Conservation (phyloP, 805 yeast species). For the Wickerhamiella slavikovae region DNA sequence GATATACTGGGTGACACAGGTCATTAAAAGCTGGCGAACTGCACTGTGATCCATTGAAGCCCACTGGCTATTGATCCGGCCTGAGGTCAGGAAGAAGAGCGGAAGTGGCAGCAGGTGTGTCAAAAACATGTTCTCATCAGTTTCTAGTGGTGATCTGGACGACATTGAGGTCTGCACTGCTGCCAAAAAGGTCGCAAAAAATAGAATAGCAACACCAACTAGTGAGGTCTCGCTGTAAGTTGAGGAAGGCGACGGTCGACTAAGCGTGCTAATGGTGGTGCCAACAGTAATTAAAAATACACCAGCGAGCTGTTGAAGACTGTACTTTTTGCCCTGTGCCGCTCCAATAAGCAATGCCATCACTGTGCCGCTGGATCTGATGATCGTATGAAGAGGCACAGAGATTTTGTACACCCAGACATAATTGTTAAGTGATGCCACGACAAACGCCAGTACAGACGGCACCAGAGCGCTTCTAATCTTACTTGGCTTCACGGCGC, state of each 20-base stretch:
- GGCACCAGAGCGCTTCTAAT: conserved; percentile 15
- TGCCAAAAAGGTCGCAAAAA: conserved; percentile 28
- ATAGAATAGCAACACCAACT: conserved; percentile 23
- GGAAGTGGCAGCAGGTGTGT: conserved; percentile 37
- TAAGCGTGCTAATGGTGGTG: conserved; percentile 24
- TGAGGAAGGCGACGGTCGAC: conserved; percentile 4
- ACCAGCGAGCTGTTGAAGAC: conserved; percentile 26
- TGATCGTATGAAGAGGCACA: conserved; percentile 45
- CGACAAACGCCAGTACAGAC: conserved; percentile 29
- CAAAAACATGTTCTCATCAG: conserved; percentile 49
- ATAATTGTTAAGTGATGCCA: conserved; percentile 34
- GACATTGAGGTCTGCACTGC: conserved; percentile 39
- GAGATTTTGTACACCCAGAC: conserved; percentile 38
- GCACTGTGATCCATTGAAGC: background rate
- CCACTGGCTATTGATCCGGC: conserved; percentile 18
- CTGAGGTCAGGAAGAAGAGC: conserved; percentile 23
- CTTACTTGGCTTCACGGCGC: background rate
- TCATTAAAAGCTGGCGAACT: conserved; percentile 19
- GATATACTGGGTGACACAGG: conserved; percentile 32
- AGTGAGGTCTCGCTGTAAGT: conserved; percentile 2
- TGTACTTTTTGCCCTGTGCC: conserved; percentile 27
- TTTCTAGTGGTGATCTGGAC: conserved; percentile 28
- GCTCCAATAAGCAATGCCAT: conserved; percentile 38
- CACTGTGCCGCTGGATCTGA: conserved; percentile 44
- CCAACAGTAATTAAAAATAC: conserved; percentile 35